Percentiles rank a stretch among this genome's conserved stretches.
Conservation (phyloP, 495 filamentous ascomycete species). For the Haplographium delicatum region DNA sequence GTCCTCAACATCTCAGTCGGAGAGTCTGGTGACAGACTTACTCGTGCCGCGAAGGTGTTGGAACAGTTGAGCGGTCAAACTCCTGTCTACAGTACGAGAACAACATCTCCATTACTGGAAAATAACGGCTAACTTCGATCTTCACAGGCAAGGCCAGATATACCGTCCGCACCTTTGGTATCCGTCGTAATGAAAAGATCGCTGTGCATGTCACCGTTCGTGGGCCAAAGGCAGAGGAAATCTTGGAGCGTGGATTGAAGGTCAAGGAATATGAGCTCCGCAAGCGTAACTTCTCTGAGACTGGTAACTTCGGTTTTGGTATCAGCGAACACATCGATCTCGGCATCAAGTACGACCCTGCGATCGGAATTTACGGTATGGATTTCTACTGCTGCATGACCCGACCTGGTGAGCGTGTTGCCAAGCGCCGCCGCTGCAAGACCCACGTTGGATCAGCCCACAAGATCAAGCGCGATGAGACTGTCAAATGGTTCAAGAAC, state of each 20-base stretch:
- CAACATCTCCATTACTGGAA: background rate
- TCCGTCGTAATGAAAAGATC: constrained; percentile 99
- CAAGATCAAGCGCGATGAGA: constrained; percentile 89
- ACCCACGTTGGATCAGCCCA: constrained; percentile 79
- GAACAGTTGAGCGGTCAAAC: constrained; percentile 99
- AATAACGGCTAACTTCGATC: background rate
- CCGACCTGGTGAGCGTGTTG: constrained; percentile 95
- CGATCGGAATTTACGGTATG: constrained; percentile 99
- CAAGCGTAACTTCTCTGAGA: constrained; percentile 99
- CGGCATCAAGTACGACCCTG: constrained; percentile 99
- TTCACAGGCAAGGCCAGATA: constrained; percentile 92
- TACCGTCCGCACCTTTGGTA: constrained; percentile 99
- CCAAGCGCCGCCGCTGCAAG: constrained; percentile 88
- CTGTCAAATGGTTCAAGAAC: constrained; percentile 99
- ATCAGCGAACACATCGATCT: constrained; percentile 99
- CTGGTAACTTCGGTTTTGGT: constrained; percentile 99
- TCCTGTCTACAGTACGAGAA: constrained; percentile 86
- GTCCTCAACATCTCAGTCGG: constrained; percentile 99
- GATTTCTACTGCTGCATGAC: constrained; percentile 99
- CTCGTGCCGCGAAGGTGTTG: constrained; percentile 98
- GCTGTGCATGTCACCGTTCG: constrained; percentile 99
- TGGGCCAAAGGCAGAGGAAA: constrained; percentile 99
- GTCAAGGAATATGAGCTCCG: constrained; percentile 99
- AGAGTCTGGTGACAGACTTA: constrained; percentile 99
- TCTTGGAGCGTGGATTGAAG: constrained; percentile 99